These are phyloP conservation scores for Pseudogymnoascus sp. DNA, from an alignment of 2,329 filamentous ascomycete genomes.

Conservation along the genomic window DNA sequence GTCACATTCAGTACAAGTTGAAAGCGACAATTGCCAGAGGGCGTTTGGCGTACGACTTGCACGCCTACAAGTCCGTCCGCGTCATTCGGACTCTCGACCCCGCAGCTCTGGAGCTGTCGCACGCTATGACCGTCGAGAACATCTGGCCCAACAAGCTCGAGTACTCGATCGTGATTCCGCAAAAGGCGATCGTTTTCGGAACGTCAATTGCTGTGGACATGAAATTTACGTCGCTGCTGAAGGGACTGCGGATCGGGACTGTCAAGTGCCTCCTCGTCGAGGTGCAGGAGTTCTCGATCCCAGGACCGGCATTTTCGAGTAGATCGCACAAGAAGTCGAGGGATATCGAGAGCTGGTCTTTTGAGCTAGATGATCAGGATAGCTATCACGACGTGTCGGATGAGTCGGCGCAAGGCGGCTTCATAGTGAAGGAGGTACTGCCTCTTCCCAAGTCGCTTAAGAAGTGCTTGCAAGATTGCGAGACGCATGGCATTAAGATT, in stretches of 20 bases:
- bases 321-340: constrained; percentile 56
- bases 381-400: constrained; percentile 64
- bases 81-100: constrained; percentile 71
- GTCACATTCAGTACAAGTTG: constrained; percentile 80
- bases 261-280: constrained; percentile 77
- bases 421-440: constrained; percentile 51
- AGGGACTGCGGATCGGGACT: constrained; percentile 78
- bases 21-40: constrained; percentile 83
- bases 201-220: constrained; percentile 80
- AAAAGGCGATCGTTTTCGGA: constrained; percentile 90
- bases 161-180: constrained; percentile 87
- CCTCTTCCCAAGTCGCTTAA: constrained; percentile 74
- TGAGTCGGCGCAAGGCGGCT: constrained; percentile 59
- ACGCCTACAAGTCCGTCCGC: constrained; percentile 68
- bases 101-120: constrained; percentile 66
- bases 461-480: constrained; percentile 81
- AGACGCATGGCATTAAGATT: constrained; percentile 82
- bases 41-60: constrained; percentile 80
- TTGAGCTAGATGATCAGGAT: constrained; percentile 46
- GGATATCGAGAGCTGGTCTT: constrained; percentile 52
- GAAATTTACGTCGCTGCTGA: constrained; percentile 77
- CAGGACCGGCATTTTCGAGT: constrained; percentile 38
- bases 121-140: constrained; percentile 94
- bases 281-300: constrained; percentile 57
- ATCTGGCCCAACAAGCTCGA: constrained; percentile 97